phyloP scores from a whole-genome alignment of 208 protist genomes.

The Herpetomonas tarakana region DNA sequence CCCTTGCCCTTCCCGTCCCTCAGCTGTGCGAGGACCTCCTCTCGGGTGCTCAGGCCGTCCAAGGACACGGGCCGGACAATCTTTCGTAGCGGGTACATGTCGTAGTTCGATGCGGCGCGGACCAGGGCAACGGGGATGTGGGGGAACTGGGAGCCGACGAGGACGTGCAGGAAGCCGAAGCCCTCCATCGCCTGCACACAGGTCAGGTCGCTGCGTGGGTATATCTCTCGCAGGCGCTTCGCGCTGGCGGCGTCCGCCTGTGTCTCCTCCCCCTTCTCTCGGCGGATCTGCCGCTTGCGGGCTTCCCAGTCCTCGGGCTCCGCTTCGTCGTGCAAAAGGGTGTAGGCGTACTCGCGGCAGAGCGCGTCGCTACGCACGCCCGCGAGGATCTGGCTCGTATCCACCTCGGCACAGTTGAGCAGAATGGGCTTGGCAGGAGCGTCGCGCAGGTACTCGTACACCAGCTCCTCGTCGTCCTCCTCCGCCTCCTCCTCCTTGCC shows the following conservation, averaged over 20 bases:
- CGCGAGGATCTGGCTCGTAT: conserved; percentile 44
- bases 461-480: background rate
- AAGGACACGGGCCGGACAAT: background rate
- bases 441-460: conserved; percentile 17
- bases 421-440: conserved; percentile 31
- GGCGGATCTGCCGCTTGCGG: background rate
- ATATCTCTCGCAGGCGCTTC: conserved; percentile 23
- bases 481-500: conserved; percentile 2
- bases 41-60: background rate
- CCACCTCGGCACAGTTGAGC: conserved; percentile 47
- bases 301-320: background rate
- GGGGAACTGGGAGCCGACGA: conserved; percentile 28
- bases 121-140: conserved; percentile 49
- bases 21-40: background rate
- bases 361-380: conserved; percentile 36
- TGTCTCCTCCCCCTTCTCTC: background rate
- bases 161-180: conserved; percentile 44
- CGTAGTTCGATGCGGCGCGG: conserved; percentile 47
- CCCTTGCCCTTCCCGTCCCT: conserved; percentile 2
- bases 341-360: conserved; percentile 47
- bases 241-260: background rate
- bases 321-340: conserved; percentile 4
- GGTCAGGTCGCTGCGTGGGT: conserved; percentile 24
- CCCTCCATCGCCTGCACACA: conserved; percentile 62
- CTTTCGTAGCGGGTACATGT: conserved; percentile 42